Conservation (phyloP, 441 rosid species). For the Daphne laureola region DNA sequence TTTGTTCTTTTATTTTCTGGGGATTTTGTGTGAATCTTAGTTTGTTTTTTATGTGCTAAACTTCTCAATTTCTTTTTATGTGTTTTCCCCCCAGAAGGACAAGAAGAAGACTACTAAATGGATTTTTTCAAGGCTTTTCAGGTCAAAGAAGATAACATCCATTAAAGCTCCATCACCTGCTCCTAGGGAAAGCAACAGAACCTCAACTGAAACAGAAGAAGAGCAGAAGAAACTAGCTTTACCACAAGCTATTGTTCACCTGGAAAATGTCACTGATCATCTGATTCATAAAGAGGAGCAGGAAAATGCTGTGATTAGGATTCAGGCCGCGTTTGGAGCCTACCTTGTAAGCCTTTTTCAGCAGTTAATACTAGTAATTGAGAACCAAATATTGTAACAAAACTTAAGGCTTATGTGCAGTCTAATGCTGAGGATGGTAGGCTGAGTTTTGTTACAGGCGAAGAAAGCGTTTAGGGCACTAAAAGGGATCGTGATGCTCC, state of each 20-base stretch:
- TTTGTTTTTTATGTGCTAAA: no score
- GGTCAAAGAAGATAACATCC: slow-evolving; percentile 37
- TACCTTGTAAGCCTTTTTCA: slow-evolving; percentile 52
- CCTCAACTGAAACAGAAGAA: slow-evolving; percentile 21
- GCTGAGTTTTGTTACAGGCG: slow-evolving; percentile 37
- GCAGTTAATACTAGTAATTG: no score
- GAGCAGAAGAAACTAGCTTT: slow-evolving; percentile 40
- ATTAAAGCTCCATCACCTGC: slow-evolving; percentile 40
- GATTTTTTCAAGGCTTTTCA: slow-evolving; percentile 48
- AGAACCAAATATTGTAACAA: no score
- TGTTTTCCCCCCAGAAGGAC: slow-evolving; percentile 32
- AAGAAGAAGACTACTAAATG: slow-evolving; percentile 53
- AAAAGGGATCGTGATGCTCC: slow-evolving; percentile 88
- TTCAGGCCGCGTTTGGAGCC: slow-evolving; percentile 69
- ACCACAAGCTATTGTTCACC: slow-evolving; percentile 30
- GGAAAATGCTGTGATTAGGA: slow-evolving; percentile 41
- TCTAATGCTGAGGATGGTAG: no score
- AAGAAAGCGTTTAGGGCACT: slow-evolving; percentile 79
- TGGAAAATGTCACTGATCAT: slow-evolving; percentile 17
- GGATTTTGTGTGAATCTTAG: no score
- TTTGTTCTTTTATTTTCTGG: background rate
- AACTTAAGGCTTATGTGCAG: no score
- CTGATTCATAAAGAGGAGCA: slow-evolving; percentile 19
- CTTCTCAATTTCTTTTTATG: background rate
- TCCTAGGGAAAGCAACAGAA: slow-evolving; percentile 8